phyloP scores from a whole-genome alignment of 108 stramenopile genomes.

The Stephanodiscus minutulus region DNA sequence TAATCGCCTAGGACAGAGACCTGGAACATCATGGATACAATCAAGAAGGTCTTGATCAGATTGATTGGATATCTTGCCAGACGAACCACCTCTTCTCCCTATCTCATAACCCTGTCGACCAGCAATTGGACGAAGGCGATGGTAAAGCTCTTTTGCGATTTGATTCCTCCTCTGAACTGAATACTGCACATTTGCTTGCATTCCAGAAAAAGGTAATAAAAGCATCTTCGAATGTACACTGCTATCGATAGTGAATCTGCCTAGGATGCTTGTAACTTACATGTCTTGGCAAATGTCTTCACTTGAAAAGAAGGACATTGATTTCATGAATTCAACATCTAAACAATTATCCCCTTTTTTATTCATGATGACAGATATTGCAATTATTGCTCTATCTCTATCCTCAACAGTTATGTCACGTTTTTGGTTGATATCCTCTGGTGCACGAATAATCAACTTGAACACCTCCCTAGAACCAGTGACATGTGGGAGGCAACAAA shows the following conservation, averaged over 20 bases:
- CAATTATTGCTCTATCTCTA: no score
- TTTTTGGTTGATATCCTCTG: no score
- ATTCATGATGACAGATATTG: no score
- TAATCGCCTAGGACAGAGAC: not conserved
- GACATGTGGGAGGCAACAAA: no score
- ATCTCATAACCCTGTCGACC: not conserved
- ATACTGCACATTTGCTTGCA: not conserved
- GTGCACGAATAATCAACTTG: no score
- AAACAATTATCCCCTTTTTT: no score
- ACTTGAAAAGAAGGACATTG: no score
- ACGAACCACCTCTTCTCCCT: not conserved
- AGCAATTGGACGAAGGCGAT: not conserved
- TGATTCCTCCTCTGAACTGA: not conserved
- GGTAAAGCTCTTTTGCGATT: not conserved
- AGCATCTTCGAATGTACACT: not conserved
- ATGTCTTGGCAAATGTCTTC: not conserved
- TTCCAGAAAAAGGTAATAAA: not conserved
- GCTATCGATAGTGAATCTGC: not conserved
- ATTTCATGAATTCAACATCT: no score
- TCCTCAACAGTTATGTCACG: no score
- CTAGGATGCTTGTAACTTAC: not conserved
- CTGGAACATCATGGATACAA: not conserved
- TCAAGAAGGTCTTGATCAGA: not conserved
- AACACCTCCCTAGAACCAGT: no score
- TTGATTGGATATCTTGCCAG: not conserved